Evolutionary conservation across 2,329 filamentous ascomycete species (phyloP).

Genomic region (Hortaea werneckii): DNA sequence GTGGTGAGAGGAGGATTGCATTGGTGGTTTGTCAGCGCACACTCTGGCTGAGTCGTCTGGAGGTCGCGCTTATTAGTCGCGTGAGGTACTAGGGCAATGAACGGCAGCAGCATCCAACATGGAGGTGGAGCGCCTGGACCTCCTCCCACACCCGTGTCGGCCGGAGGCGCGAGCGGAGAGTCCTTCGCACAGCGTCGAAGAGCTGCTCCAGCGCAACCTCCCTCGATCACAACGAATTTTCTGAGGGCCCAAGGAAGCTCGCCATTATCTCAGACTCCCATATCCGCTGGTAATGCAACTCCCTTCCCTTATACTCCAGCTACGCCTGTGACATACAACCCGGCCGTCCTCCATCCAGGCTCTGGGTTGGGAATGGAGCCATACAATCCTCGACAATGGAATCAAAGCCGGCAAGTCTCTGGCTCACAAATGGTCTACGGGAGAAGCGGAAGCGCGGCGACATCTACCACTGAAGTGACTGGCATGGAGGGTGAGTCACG

Average conservation of each 20-base stretch:
- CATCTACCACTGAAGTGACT: constrained; percentile 30
- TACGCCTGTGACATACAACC: constrained; percentile 20
- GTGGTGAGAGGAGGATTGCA: too few relatives aligned
- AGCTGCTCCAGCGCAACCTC: constrained; percentile 28
- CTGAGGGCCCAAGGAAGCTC: constrained; percentile 24
- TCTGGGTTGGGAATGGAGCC: constrained; percentile 26
- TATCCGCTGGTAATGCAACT: constrained; percentile 20
- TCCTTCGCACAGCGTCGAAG: constrained; percentile 14
- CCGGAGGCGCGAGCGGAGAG: constrained; percentile 9
- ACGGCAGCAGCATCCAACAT: constrained; percentile 22
- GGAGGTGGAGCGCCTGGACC: constrained; percentile 16
- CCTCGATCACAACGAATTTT: constrained; percentile 31
- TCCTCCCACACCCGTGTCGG: constrained; percentile 13
- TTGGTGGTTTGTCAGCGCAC: too few relatives aligned
- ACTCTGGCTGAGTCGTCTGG: too few relatives aligned
- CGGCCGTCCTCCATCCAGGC: constrained; percentile 14
- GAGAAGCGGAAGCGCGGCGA: constrained; percentile 18
- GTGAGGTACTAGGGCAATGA: not conserved
- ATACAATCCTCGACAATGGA: constrained; percentile 44
- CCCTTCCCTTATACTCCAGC: constrained; percentile 18
- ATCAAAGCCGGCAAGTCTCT: constrained; percentile 27
- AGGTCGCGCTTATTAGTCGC: constrained; percentile 1
- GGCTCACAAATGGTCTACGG: constrained; percentile 27
- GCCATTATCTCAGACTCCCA: constrained; percentile 30
- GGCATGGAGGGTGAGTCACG: constrained; percentile 40